phyloP scores from a whole-genome alignment of 192 early-diverging fungal genomes.

The Thamnidium elegans region DNA sequence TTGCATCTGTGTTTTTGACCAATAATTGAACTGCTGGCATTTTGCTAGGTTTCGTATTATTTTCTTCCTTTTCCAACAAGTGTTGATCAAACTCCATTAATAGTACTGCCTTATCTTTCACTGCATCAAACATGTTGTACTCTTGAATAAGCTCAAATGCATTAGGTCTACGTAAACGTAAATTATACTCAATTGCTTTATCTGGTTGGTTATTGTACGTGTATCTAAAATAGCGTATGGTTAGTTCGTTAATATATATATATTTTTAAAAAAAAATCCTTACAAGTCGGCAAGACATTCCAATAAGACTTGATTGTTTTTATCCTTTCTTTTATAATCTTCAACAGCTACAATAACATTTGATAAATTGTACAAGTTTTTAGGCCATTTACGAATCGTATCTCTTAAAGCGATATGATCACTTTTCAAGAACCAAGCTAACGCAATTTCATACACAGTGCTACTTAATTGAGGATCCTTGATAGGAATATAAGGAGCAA shows the following conservation, averaged over 20 bases:
- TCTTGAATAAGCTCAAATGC: slow-evolving; percentile 74
- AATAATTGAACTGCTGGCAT: slow-evolving; percentile 76
- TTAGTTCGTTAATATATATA: neutral
- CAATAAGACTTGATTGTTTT: slow-evolving; percentile 58
- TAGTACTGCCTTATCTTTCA: slow-evolving; percentile 76
- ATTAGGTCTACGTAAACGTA: slow-evolving; percentile 66
- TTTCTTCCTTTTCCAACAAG: slow-evolving; percentile 38
- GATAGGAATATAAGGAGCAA: slow-evolving; percentile 77
- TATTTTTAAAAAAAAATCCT: slow-evolving; percentile 21
- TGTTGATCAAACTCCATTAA: slow-evolving; percentile 84
- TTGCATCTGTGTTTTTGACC: slow-evolving; percentile 79
- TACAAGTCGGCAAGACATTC: slow-evolving; percentile 76
- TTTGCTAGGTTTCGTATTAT: neutral
- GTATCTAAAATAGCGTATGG: slow-evolving; percentile 46
- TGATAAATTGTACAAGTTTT: slow-evolving; percentile 68
- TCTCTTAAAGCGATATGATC: slow-evolving; percentile 55
- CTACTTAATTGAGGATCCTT: slow-evolving; percentile 67
- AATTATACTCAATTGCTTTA: slow-evolving; percentile 76
- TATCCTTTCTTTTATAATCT: slow-evolving; percentile 56
- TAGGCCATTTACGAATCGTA: slow-evolving; percentile 78
- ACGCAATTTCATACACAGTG: slow-evolving; percentile 85
- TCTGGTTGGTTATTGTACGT: slow-evolving; percentile 68
- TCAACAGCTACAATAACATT: slow-evolving; percentile 79
- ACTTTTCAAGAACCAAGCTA: slow-evolving; percentile 64
- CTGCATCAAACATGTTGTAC: slow-evolving; percentile 77